Base-by-base conservation (phyloP, 768 basidiomycete genomes). In the Leccinum disarticulatum region DNA sequence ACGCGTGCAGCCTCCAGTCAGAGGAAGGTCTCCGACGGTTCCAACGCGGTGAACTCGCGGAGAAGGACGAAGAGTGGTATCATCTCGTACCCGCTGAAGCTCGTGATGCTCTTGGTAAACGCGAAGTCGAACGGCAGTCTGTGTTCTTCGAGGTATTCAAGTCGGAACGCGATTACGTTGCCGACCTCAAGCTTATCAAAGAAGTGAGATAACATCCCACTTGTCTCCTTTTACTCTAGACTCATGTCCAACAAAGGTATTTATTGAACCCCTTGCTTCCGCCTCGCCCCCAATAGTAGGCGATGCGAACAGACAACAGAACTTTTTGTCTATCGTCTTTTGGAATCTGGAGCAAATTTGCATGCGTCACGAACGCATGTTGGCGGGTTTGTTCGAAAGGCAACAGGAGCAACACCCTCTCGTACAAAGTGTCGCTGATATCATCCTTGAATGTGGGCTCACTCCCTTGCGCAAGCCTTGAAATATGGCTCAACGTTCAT, bases 101-200 rank as follows among this genome's bases (percentile, higher is more conserved):
- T 0, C 78, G 82, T 15, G 85, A 88, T 30, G 83, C 86, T 1
- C 74, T 98, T 3, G 86, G 87, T 27, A 85, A 87, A 68, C 73
- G 83, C 53, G 94, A 97, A 70, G 87, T 95, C 22, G 84, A 89
- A 59, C 82, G 95, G 49, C 95, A 98, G 71, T 90, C 86, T 27
- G 84, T 87, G 41, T 81, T 99, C 6, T 95, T 95, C 65, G 95
- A 98, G 70, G 76, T 96, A 25, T 87, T 98, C 73, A 88, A 92
- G 72, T 87, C 89, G 0, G 97, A 99, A 76, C 81, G 87, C 62
- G 88, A 93, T 60, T 98, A 97, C 70, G 88, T 94, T 11, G 73
- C 81, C 31, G 96, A 98, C 74, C 74, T 99, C 52, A 80, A 86
- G 68, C 72, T 87, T 59, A 75, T 90, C 63, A 74, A 84, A 76